Percentiles rank a stretch among this genome's conserved stretches.
Conservation (phyloP, 306 rosid species). For the Phaseolus lunatus region DNA sequence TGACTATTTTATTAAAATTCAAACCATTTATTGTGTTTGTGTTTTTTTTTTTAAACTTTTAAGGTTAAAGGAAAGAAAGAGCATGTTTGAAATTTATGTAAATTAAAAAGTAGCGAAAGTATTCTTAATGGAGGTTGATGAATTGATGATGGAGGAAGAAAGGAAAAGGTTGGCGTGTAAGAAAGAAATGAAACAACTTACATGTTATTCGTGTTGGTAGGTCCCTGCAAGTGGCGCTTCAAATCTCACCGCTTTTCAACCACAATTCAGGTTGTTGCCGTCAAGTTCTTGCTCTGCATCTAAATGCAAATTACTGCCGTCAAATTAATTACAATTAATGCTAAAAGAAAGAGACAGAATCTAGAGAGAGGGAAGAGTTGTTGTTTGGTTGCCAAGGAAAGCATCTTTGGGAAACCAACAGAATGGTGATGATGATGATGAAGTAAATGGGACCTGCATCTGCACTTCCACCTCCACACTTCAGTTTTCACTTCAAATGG, state of each 20-base stretch:
- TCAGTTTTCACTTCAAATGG: conserved; percentile 65
- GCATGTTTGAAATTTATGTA: neutral
- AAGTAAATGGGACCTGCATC: conserved; percentile 45
- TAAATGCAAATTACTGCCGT: too few relatives aligned
- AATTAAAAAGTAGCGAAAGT: neutral
- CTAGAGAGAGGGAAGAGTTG: neutral
- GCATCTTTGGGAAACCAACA: conserved; percentile 26
- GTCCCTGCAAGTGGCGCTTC: neutral
- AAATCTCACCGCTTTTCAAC: neutral
- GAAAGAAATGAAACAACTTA: neutral
- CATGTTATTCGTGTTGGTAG: neutral
- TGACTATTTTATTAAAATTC: too few relatives aligned
- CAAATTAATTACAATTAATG: neutral
- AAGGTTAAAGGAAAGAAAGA: too few relatives aligned
- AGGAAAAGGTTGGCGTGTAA: neutral
- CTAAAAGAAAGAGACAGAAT: neutral
- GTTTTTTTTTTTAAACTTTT: too few relatives aligned
- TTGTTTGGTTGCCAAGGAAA: conserved; percentile 39
- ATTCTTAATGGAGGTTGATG: neutral
- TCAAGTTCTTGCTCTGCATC: too few relatives aligned
- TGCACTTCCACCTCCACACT: neutral
- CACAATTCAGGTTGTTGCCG: neutral
- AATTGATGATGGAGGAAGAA: neutral
- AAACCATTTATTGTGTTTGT: too few relatives aligned
- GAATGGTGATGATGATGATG: neutral